These are phyloP conservation scores for Psidium friedrichsthalianum DNA, from an alignment of 345 rosid genomes.

Conservation along the genomic window DNA sequence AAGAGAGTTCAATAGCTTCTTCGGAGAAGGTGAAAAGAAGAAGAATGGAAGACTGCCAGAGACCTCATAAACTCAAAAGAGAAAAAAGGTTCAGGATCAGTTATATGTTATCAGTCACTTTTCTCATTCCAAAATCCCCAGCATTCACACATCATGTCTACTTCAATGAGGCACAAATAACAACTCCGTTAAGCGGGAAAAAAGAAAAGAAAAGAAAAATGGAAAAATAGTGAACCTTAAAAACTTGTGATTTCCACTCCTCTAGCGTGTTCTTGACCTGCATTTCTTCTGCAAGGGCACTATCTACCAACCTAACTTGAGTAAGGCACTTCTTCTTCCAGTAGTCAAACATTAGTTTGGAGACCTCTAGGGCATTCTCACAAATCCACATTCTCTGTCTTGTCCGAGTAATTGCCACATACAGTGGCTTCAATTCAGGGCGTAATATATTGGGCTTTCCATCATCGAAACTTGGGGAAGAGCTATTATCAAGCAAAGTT, in stretches of 20 bases:
- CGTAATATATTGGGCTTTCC: constrained; percentile 27
- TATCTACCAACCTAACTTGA: constrained; percentile 23
- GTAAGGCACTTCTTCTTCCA: constrained; percentile 15
- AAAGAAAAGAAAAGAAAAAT: too few relatives aligned
- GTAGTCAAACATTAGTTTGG: constrained; percentile 15
- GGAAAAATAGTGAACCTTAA: constrained; percentile 17
- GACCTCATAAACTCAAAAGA: neutral
- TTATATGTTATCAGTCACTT: neutral
- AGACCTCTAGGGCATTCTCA: constrained; percentile 23
- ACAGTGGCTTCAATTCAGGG: constrained; percentile 24
- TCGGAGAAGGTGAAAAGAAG: neutral
- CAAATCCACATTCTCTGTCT: constrained; percentile 47
- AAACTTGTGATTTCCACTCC: constrained; percentile 35
- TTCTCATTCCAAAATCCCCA: neutral
- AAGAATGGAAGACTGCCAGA: neutral
- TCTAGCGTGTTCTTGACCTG: constrained; percentile 31
- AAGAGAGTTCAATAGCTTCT: neutral
- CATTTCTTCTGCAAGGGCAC: constrained; percentile 24
- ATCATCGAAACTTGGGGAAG: constrained; percentile 16
- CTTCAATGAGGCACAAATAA: neutral
- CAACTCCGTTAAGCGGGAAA: neutral
- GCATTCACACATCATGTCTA: neutral
- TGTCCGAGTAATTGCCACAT: constrained; percentile 39
- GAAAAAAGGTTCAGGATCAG: neutral
- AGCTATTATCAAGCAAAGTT: neutral